Evolutionary conservation across 2,329 filamentous ascomycete genomes (phyloP), one percentile per base, ranked within the genome.

Genomic region (Phoma sp.): DNA sequence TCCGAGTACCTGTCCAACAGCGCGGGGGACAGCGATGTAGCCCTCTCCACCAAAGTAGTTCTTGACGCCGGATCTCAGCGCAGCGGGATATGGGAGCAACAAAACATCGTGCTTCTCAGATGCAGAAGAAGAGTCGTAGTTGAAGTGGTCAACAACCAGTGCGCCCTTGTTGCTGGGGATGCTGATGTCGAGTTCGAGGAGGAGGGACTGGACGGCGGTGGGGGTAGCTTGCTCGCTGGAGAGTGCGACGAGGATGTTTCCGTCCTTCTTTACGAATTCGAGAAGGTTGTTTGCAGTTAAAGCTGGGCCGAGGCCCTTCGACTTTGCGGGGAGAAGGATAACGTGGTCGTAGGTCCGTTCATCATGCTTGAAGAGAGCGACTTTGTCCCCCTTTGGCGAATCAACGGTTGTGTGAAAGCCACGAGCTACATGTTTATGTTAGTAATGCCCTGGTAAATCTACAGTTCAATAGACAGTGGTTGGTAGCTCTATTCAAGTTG

Each of bases 71-170:
- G 85, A 70, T 64, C 89, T 88, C 57, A 89, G 74, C 42, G 84
- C 78, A 54, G 80, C 78, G 4, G 92, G 90, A 29, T 85, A 82
- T 36, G 90, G 85, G 45, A 97, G 79, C 25, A 97, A 83, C 37
- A 99, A 81, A 25, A 96, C 90, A 77, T 98, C 92, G 77, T 99
- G 95, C 71, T 87, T 85, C 61, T 97, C 92, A 42, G 87, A 72
- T 4, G 93, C 89, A 33, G 89, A 91, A 26, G 84, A 65, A 51
- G 84, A 82, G 71, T 98, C 93, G 78, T 95, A 95, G 80, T 91
- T 90, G 86, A 98, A 97, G 81, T 99, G 95, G 77, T 98, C 95
- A 57, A 98, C 88, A 5, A 96, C 89, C 53, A 93, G 81, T 52
- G 91, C 87, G 50, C 89, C 91, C 69, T 93, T 91, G 77, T 96